Evolutionary conservation across 176 grass and related monocot genomes (phyloP).

Genomic region (Cenchrus fungigraminus): DNA sequence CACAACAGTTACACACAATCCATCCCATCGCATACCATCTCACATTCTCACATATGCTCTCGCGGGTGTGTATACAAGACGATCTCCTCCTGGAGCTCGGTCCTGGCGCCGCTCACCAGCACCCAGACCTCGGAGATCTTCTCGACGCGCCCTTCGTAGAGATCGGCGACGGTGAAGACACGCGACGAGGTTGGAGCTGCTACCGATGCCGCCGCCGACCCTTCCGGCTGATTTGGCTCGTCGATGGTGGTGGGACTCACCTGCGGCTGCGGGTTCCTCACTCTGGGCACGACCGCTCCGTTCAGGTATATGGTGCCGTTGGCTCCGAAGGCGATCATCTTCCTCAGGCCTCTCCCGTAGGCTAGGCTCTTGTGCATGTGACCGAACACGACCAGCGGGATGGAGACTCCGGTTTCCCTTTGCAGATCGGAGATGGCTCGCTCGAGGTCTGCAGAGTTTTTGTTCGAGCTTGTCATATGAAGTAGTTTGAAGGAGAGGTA

Average conservation of each 20-base stretch:
- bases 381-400: constrained; percentile 84
- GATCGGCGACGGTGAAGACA: constrained; percentile 66
- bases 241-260: neutral
- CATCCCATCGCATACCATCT: neutral
- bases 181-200: constrained; percentile 40
- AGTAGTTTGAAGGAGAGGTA: neutral
- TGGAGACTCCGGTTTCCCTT: constrained; percentile 55
- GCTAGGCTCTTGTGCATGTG: constrained; percentile 95
- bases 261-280: constrained; percentile 36
- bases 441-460: constrained; percentile 63
- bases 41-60: constrained; percentile 32
- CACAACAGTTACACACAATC: neutral
- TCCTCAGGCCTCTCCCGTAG: constrained; percentile 65
- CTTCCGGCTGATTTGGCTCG: constrained; percentile 44
- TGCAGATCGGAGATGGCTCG: constrained; percentile 74
- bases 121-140: constrained; percentile 88
- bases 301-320: constrained; percentile 79
- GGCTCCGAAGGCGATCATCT: constrained; percentile 65
- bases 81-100: constrained; percentile 73
- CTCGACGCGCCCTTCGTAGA: constrained; percentile 57
- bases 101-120: constrained; percentile 39
- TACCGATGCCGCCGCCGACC: neutral
- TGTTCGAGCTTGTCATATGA: constrained; percentile 3
- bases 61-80: constrained; percentile 56
- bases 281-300: constrained; percentile 84